These are phyloP conservation scores for Anthostomella pinea DNA, from an alignment of 2,329 filamentous ascomycete species.

Conservation along the genomic window DNA sequence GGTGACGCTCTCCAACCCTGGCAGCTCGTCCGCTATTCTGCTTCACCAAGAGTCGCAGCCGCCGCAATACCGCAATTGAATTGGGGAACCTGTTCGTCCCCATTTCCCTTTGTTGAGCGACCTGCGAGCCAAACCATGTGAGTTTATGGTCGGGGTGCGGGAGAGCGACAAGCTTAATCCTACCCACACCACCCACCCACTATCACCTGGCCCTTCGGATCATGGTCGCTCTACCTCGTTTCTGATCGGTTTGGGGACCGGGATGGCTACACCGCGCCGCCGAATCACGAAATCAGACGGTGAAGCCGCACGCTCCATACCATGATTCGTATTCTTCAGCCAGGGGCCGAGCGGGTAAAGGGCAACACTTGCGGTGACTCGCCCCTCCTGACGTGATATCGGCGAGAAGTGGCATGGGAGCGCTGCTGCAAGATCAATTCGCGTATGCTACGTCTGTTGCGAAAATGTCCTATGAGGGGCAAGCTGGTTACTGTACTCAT, in stretches of 20 bases:
- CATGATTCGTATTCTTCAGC: no score
- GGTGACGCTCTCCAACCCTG: not conserved
- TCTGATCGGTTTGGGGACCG: constrained; percentile 15
- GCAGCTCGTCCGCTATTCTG: not conserved
- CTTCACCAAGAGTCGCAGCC: constrained; percentile 5
- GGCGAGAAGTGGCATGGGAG: no score
- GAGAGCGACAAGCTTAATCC: constrained; percentile 3
- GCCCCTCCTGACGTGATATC: no score
- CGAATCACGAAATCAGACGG: constrained; percentile 9
- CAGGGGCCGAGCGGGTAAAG: no score
- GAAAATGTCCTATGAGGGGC: no score
- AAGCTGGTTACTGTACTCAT: not conserved
- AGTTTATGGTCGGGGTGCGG: not conserved
- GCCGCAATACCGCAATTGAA: not conserved
- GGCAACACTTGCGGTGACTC: no score
- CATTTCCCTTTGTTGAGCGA: no score
- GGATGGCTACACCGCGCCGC: constrained; percentile 1
- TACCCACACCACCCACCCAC: constrained; percentile 1
- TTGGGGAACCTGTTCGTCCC: not conserved
- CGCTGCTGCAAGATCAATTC: constrained; percentile 1
- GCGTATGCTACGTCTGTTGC: no score
- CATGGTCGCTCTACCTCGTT: constrained; percentile 9
- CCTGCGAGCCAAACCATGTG: no score
- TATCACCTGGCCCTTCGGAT: constrained; percentile 1
- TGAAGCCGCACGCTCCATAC: constrained; percentile 1